Base-by-base conservation (phyloP, 75 land plant species). In the Cunninghamia lanceolata region DNA sequence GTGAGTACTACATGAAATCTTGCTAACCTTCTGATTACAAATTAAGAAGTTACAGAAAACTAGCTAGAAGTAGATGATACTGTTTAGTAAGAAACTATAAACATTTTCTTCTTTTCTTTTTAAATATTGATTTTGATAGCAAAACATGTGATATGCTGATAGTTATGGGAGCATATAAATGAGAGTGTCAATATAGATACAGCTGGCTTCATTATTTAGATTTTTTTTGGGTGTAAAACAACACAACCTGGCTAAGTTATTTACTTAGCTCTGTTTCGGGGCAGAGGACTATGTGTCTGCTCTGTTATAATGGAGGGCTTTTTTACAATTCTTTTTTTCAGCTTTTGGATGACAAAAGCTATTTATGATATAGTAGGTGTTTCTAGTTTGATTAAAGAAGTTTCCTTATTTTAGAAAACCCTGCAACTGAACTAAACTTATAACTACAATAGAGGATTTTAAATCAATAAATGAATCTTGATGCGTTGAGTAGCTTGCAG, bases 1-100 rank as follows among this genome's bases (percentile, higher is more conserved):
- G 84, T 83, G 40, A 83, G 84, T 83, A 28, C 3, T 80, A 80
- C 82, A 45, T 28, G 50, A 34, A 45, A 80, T 43, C 82, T 43
- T 43, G 82, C 0, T 80, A 19, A 25, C 50, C 47, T 21, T 4
- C 40, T 80, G n/a, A 43, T 42, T 43, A 13, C 13, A 68, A 35
- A 84, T 84, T 84, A n/a, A 52, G 28, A 84, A 66, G 82, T 74
- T n/a, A 30, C 21, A 68, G 14, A 84, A 66, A 35, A 59, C 30
- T 32, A 84, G 32, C 36, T 28, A 84, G 2, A 4, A 56, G 85
- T 39, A 30, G 9, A n/a, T 28, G 16, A 43, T 14, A 10, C 25
- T 25, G 82, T 39, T 9, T 43, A 43, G 15, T 80, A 43, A 25
- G 50, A 28, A 45, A 80, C 30, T 42, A 43, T 43, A 28, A n/a